Evolutionary conservation across 1,139 yeast species (phyloP).

Genomic region (Geotrichum candidum): DNA sequence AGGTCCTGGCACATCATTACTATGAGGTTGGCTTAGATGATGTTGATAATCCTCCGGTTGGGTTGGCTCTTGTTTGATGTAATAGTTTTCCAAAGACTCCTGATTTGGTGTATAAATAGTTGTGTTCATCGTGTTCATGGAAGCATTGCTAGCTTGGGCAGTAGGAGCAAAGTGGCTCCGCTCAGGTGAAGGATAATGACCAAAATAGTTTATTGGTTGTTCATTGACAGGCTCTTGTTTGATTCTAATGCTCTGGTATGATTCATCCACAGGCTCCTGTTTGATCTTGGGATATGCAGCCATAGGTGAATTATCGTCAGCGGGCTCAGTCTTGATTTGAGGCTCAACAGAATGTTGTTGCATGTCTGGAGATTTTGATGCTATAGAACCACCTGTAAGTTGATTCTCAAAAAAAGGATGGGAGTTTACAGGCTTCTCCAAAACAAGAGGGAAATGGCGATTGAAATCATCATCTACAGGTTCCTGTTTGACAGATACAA

Average conservation of each 20-base stretch:
- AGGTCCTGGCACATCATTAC: constrained; percentile 1
- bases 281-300: neutral
- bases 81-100: neutral
- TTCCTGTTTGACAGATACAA: neutral
- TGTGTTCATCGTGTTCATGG: constrained; percentile 5
- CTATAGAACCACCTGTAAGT: neutral
- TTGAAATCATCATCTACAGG: neutral
- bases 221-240: constrained; percentile 6
- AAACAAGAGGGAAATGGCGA: neutral
- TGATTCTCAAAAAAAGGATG: neutral
- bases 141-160: constrained; percentile 1
- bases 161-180: neutral
- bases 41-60: neutral
- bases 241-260: neutral
- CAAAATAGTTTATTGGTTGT: neutral
- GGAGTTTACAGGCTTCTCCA: neutral
- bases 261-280: constrained; percentile 8
- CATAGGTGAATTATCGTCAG: neutral
- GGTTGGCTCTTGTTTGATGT: constrained; percentile 7
- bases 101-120: neutral
- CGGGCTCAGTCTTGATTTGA: neutral
- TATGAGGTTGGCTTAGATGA: neutral
- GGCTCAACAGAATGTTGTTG: neutral
- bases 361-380: neutral
- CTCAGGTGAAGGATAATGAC: neutral